Base-by-base conservation (phyloP, 306 rosid species). In the Vigna hirtella region DNA sequence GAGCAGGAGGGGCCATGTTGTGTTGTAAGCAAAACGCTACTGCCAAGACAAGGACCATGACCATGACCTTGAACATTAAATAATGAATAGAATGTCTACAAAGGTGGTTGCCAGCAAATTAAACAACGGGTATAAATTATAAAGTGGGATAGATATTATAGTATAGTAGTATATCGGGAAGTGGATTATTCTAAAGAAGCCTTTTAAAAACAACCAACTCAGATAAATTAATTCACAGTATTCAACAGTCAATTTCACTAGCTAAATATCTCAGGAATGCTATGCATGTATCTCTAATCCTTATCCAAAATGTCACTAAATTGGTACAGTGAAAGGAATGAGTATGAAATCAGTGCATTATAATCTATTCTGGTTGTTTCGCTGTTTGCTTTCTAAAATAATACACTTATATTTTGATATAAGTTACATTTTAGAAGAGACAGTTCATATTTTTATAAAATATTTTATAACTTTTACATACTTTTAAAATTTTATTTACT, bases 41-140 rank as follows among this genome's bases (percentile, higher is more conserved):
- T 17, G 64, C 47, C 55, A 67, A 74, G 57, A 40, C 66, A 74
- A 73, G 74, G 51, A 64, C 38, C 59, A 55, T 56, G 71, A 42
- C 17, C 32, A 12, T 34, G 45, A 61, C 42, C 16, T n/a, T 36
- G 64, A 66, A 8, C 49, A 30, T 43, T 53, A 55, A 74, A 58
- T 22, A 55, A 72, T 57, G 8, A 51, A 24, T 28, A 43, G 66
- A 64, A 52, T 64, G 70, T 32, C 52, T 53, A 10, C 47, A 55
- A 17, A 43, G 66, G 63, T 9, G 62, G 72, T 64, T 65, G 57
- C 52, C 69, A 55, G 45, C 83, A 62, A 20, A 40, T 79, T 70
- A 72, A 79, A 79, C 48, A 2, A 71, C 56, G 22, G 43, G 51
- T 61, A 48, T 17, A 12, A 9, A 30, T 30, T 30, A 10, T 45